Conservation (phyloP, 306 rosid genomes). For the Comarum palustre region DNA sequence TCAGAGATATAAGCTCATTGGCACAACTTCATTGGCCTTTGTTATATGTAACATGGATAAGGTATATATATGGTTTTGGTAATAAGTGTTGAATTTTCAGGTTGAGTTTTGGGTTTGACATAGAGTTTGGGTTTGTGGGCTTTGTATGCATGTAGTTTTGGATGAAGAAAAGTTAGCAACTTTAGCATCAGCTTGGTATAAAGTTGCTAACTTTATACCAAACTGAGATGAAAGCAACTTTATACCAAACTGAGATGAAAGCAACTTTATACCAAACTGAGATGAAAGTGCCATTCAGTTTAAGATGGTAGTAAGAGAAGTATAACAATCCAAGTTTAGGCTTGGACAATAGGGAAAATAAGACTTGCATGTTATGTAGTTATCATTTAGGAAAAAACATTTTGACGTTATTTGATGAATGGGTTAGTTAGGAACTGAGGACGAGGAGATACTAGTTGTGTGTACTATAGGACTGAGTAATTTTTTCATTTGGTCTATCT, state of each 20-base stretch:
- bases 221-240: too few relatives aligned
- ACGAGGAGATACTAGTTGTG: not conserved
- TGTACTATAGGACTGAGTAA: not conserved
- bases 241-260: too few relatives aligned
- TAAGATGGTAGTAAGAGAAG: not conserved
- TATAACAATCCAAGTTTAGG: not conserved
- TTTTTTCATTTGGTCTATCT: not conserved
- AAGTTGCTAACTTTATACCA: too few relatives aligned
- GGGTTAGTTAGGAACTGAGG: not conserved
- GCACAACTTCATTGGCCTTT: conserved; percentile 85
- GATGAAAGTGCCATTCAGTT: not conserved
- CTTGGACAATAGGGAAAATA: not conserved
- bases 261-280: too few relatives aligned
- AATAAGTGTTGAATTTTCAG: not conserved
- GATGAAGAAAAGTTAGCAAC: not conserved
- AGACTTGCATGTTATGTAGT: not conserved
- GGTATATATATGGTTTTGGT: conserved; percentile 39
- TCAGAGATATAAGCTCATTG: conserved; percentile 73
- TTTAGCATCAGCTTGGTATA: not conserved
- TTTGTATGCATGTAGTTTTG: not conserved
- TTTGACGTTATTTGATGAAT: not conserved
- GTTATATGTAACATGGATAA: conserved; percentile 96
- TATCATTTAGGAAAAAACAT: too few relatives aligned
- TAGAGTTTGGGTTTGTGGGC: not conserved
- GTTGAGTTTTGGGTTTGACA: not conserved